Evolutionary conservation across 441 rosid species (phyloP).

Genomic region (Pelargonium citronellum): DNA sequence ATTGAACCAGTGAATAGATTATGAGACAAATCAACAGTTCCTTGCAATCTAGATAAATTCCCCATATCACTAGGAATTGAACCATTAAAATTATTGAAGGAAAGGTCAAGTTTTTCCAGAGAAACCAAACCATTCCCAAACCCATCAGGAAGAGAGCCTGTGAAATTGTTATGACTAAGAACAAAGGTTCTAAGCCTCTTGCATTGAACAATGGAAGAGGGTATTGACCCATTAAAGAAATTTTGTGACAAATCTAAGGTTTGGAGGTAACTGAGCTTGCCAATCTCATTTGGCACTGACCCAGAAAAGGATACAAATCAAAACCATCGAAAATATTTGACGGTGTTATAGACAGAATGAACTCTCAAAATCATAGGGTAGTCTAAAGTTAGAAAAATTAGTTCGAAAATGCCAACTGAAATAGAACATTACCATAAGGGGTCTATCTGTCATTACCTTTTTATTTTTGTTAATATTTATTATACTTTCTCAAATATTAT

Average conservation of each 20-base stretch:
- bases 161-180: slow-evolving; percentile 20
- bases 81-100: slow-evolving; percentile 19
- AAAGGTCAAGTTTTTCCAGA: slow-evolving; percentile 22
- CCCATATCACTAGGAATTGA: slow-evolving; percentile 25
- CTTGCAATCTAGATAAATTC: slow-evolving; percentile 25
- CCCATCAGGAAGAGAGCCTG: slow-evolving; percentile 20
- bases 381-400: too few relatives aligned
- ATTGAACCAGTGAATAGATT: slow-evolving; percentile 20
- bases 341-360: too few relatives aligned
- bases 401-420: too few relatives aligned
- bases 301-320: slow-evolving; percentile 28
- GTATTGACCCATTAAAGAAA: slow-evolving; percentile 22
- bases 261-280: slow-evolving; percentile 23
- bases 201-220: slow-evolving; percentile 20
- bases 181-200: slow-evolving; percentile 23
- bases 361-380: too few relatives aligned
- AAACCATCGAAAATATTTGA: too few relatives aligned
- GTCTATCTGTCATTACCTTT: too few relatives aligned
- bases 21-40: slow-evolving; percentile 27
- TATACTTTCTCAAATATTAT: too few relatives aligned
- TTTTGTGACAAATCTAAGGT: slow-evolving; percentile 24
- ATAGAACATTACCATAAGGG: too few relatives aligned
- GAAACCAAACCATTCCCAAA: slow-evolving; percentile 19
- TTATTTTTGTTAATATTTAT: too few relatives aligned
- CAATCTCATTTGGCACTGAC: slow-evolving; percentile 21